Evolutionary conservation across 2,329 filamentous ascomycete species (phyloP), one percentile per base, ranked within the genome.

Genomic region (Clonostachys solani): DNA sequence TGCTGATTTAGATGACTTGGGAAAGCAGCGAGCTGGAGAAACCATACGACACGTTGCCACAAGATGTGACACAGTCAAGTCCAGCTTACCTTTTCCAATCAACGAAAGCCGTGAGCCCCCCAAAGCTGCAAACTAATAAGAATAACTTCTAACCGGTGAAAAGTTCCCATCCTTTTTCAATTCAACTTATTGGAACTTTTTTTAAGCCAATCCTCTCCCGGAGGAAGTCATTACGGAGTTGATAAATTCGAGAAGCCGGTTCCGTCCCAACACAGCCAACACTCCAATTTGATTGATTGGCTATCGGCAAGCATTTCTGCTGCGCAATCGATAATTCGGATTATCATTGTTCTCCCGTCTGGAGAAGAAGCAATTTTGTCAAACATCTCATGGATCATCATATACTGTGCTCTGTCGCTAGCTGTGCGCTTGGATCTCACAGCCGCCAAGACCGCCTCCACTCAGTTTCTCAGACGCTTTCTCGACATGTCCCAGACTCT

Each of bases 321-420:
- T 1, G 59, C 60, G 6, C 63, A 62, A 29, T 57, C 58, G 1
- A 54, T 64, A 1, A 56, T 62, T 0, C 60, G 54, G 16, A 50
- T 62, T 1, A 50, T 62, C 1, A 52, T 64, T 13, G 49, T 56
- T 1, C 52, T 63, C 2, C 57, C 61, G 1, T 49, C 52, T 13
- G 59, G 56, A 2, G 59, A 61, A 33, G 61, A 64, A 44, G 50
- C 52, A 1, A 47, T 49, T 2, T 54, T 65, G 35, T 55, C 60
- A 5, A 65, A 65, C 16, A 55, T 60, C 1, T 56, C 56, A 12
- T 65, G 62, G 62, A 55, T 64, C 33, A 60, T 58, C 49, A 36
- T 65, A 1, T 59, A 64, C 29, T 64, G 62, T 16, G 60, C 57
- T 4, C 51, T 62, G 0, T 63, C 61, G 0, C 43, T 64, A 0